Percentiles rank a stretch among this genome's conserved stretches.
phyloP scores from a whole-genome alignment of 2,329 filamentous ascomycete genomes.

The Xylariaceae sp. region DNA sequence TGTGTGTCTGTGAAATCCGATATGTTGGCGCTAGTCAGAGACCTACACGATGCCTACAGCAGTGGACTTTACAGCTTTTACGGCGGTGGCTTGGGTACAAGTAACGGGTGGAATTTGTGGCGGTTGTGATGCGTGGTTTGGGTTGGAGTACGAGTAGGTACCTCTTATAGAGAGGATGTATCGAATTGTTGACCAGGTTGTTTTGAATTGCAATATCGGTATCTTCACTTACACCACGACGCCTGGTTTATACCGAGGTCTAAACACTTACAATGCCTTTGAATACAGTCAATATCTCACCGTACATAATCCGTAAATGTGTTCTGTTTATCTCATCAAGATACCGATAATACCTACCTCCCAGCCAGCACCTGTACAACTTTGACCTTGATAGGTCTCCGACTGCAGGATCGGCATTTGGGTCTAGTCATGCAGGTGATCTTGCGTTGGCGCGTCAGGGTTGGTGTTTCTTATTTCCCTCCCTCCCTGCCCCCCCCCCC shows the following conservation, averaged over 20 bases:
- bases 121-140: constrained; percentile 11
- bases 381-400: neutral
- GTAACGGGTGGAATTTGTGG: constrained; percentile 8
- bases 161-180: too few species aligned
- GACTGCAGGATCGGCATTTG: constrained; percentile 19
- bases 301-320: too few species aligned
- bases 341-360: too few species aligned
- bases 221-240: too few species aligned
- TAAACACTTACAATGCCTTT: too few species aligned
- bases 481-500: too few species aligned
- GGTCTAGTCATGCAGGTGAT: constrained; percentile 20
- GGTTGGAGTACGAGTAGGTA: neutral
- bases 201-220: too few species aligned
- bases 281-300: too few species aligned
- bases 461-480: constrained; percentile 6
- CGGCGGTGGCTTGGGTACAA: too few species aligned
- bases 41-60: neutral
- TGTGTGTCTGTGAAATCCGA: neutral
- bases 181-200: too few species aligned
- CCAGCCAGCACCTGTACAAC: neutral
- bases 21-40: constrained; percentile 1
- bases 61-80: neutral
- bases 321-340: too few species aligned
- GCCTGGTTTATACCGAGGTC: too few species aligned
- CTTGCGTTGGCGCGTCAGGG: constrained; percentile 23